Evolutionary conservation across 768 basidiomycete species (phyloP), one percentile per base, ranked within the genome.

Genomic region (Mycena venus): DNA sequence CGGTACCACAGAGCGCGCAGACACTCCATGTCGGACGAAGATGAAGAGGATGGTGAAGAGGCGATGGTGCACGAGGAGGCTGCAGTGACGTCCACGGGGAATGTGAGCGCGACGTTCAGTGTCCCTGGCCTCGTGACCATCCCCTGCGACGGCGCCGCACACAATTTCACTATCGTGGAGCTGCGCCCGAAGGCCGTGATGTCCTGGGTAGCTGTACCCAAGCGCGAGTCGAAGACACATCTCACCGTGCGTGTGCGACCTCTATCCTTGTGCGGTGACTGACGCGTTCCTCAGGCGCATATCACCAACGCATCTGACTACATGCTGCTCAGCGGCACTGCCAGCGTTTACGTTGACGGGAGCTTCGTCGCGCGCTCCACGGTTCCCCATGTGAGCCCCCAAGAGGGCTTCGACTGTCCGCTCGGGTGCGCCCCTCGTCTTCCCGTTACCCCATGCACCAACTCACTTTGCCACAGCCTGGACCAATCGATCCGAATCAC

Each of bases 301-400:
- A 85, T 92, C 68, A 87, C 86, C 80, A 92, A 92, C 74, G 86
- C 86, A 12, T 90, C 89, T 6, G 88, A 89, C 29, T 90, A 90
- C 71, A 86, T 87, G 2, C 79, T 92, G 3, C 83, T 92, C 14
- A 75, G 81, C 0, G 91, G 91, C 0, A 75, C 78, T 0, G 87
- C 88, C 0, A 89, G 86, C 72, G 85, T 91, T 0, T 91, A 90
- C 77, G 83, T 91, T 36, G 88, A 92, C 78, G 89, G 89, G 38
- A 87, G 87, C 66, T 91, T 90, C 78, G 88, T 91, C 21, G 84
- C 91, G 10, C 86, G 84, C 72, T 87, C 89, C 0, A 70, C 81
- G 7, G 81, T 91, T 7, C 84, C 85, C 2, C 72, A 82, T 15
- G 85, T 88, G 12, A 86, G 85, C 53, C 86, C 86, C 9, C 80